phyloP scores from a whole-genome alignment of 257 asterid genomes.

The Oldenlandia corymbosa region DNA sequence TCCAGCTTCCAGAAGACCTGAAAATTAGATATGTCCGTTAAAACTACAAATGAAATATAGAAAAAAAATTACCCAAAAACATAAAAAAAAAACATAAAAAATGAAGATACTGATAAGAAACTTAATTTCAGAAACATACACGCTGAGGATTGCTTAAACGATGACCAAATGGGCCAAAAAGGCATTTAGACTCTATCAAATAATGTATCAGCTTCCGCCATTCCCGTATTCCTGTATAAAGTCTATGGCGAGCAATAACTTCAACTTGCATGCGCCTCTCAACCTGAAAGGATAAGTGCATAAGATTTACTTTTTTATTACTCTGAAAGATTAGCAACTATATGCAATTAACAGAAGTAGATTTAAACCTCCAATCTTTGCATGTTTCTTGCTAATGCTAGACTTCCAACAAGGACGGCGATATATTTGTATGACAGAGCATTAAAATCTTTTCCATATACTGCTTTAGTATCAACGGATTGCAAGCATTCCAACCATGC shows the following conservation, averaged over 20 bases:
- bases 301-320: conserved; percentile 5
- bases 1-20: conserved; percentile 96
- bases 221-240: conserved; percentile 82
- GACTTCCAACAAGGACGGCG: conserved; percentile 94
- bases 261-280: conserved; percentile 92
- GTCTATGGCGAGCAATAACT: conserved; percentile 59
- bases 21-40: not conserved
- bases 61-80: too few species aligned
- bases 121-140: conserved; percentile 40
- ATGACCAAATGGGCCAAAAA: conserved; percentile 77
- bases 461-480: conserved; percentile 89
- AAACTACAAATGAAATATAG: not conserved
- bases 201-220: conserved; percentile 95
- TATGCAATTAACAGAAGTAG: conserved; percentile 11
- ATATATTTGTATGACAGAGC: conserved; percentile 87
- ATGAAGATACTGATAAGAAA: conserved; percentile 18
- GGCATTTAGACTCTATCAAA: conserved; percentile 80
- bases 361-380: conserved; percentile 82
- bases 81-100: too few species aligned
- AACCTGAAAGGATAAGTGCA: conserved; percentile 47
- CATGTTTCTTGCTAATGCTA: conserved; percentile 98
- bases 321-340: conserved; percentile 5
- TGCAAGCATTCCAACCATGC: conserved; percentile 98
- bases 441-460: conserved; percentile 87
- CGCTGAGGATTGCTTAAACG: conserved; percentile 60